phyloP scores from a whole-genome alignment of 495 filamentous ascomycete genomes.

The Penicillium psychrofluorescens region DNA sequence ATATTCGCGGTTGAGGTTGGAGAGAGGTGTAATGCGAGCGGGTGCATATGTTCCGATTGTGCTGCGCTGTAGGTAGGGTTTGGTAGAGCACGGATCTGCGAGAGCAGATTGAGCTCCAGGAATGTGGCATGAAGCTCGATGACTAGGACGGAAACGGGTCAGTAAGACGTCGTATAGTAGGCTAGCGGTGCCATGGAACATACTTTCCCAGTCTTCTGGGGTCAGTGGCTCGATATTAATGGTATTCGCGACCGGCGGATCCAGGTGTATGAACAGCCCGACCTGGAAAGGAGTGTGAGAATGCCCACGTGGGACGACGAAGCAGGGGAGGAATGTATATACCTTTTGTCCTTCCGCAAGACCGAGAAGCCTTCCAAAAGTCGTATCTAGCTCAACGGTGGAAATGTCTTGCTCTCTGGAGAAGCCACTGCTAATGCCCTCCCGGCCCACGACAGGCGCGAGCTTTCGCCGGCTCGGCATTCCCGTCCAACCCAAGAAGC shows the following conservation, averaged over 20 bases:
- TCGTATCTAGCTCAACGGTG: conserved; percentile 81
- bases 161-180: conserved; percentile 6
- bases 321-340: conserved; percentile 15
- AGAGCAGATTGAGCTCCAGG: conserved; percentile 85
- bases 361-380: conserved; percentile 76
- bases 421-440: conserved; percentile 57
- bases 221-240: conserved; percentile 95
- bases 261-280: conserved; percentile 67
- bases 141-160: conserved; percentile 37
- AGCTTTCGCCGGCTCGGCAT: conserved; percentile 85
- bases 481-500: conserved; percentile 91
- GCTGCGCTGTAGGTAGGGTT: conserved; percentile 61
- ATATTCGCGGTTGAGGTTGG: conserved; percentile 95
- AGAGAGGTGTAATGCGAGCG: conserved; percentile 85
- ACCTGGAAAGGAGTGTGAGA: conserved; percentile 39
- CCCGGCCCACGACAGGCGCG: conserved; percentile 61
- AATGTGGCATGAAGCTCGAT: conserved; percentile 96
- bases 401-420: conserved; percentile 64
- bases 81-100: conserved; percentile 86
- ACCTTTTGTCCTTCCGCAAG: conserved; percentile 82
- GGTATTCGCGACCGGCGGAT: conserved; percentile 83
- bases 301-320: conserved; percentile 4
- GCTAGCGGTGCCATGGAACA: conserved; percentile 10
- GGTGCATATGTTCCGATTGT: conserved; percentile 53
- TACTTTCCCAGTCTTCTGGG: conserved; percentile 88